Base-by-base conservation (phyloP, 2,329 filamentous ascomycete genomes). In the Pseudogymnoascus sp. region DNA sequence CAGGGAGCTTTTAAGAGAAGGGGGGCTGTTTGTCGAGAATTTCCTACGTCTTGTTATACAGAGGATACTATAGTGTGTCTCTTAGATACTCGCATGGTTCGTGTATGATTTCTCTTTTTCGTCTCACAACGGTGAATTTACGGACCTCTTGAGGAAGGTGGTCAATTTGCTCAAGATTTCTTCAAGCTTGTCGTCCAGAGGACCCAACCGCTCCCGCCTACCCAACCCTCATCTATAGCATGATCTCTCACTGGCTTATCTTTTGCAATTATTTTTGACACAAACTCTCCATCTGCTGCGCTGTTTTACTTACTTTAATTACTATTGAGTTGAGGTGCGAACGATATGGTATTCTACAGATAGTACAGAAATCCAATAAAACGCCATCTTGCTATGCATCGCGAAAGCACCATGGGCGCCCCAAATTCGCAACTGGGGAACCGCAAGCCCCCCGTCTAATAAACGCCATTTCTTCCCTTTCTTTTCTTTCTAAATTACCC, bases 21-120 rank as follows among this genome's bases (percentile, higher is more conserved):
- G 66, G 30, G 65, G 66, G 1, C 60, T 64, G 16, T 62, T 69
- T 61, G 64, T 68, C 6, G 64, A 65, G 45, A 66, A 68, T 55
- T 67, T 68, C 35, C 61, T 69, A 16, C 65, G 39, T 52, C 63
- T 64, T 61, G 42, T 60, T 39, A 25, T 67, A 19, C 62, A 67
- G 64, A 65, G 39, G 39, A 19, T 12, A 2, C 8, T 9, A 42
- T 42, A 42, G 19, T 19, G 19, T 19, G 19, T 19, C 19, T 19
- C 19, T 19, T 19, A 19, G 19, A 19, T 19, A 19, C 19, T 19
- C 19, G 19, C 19, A 19, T 19, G 19, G 19, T 19, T 19, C 19
- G 19, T 19, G 19, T 19, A 19, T 19, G 19, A 19, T 19, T 19
- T 19, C 19, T 19, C 19, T 19, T 19, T 19, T 19, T 19, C 19